Evolutionary conservation across 2,329 filamentous ascomycete species (phyloP).

Genomic region (Aspergillus puulaauensis): DNA sequence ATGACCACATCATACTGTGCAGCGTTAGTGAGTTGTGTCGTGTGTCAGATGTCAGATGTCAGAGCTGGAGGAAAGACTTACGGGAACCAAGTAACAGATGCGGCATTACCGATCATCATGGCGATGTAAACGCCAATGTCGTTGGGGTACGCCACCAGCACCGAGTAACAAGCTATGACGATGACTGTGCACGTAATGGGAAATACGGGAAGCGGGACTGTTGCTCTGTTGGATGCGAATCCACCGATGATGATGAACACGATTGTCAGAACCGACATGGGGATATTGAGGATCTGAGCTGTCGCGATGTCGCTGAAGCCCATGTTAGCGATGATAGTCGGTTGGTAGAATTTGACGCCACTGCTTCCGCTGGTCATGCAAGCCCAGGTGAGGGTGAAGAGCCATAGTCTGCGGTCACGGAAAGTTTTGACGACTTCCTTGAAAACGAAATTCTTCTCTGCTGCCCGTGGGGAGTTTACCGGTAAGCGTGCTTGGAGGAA

Average conservation of each 20-base stretch:
- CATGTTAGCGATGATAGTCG: slow-evolving; percentile 6
- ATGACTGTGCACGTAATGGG: slow-evolving; percentile 3
- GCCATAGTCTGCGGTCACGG: slow-evolving; percentile 5
- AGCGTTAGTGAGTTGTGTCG: not conserved
- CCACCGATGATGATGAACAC: too few relatives aligned
- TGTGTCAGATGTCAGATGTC: too few relatives aligned
- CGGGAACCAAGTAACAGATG: too few relatives aligned
- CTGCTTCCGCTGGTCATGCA: slow-evolving; percentile 8
- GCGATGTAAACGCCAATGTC: not conserved
- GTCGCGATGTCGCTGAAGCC: too few relatives aligned
- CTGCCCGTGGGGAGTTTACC: too few relatives aligned
- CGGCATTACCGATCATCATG: too few relatives aligned
- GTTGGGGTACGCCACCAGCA: slow-evolving; percentile 8
- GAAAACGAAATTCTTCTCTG: too few relatives aligned
- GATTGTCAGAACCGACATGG: too few relatives aligned
- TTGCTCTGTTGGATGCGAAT: too few relatives aligned
- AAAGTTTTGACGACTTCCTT: not conserved
- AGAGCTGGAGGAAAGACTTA: too few relatives aligned
- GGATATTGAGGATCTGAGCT: too few relatives aligned
- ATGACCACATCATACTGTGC: slow-evolving; percentile 12
- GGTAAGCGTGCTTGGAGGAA: too few relatives aligned
- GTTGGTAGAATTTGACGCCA: slow-evolving; percentile 5
- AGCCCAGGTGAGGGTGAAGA: slow-evolving; percentile 9
- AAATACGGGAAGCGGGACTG: not conserved
- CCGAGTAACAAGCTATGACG: slow-evolving; percentile 6